Base-by-base conservation (phyloP, 1,284 basidiomycete genomes). In the Papiliotrema terrestris region DNA sequence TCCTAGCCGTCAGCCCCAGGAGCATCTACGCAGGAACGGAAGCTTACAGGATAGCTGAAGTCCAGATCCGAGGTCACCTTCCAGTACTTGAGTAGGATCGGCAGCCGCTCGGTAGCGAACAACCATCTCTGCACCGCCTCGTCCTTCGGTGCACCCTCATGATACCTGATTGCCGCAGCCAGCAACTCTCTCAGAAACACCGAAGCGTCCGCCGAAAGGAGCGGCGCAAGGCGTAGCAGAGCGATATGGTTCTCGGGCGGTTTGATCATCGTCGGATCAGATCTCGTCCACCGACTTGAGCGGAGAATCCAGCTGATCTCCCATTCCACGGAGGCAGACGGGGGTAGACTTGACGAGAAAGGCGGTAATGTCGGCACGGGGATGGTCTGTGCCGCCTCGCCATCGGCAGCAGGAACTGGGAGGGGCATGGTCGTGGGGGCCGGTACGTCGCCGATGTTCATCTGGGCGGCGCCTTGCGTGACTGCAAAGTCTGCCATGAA, bases 401-500 rank as follows among this genome's bases (percentile, higher is more conserved):
- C n/a, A 8, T 8, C 23, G 23, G 22, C 8, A 4, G 25, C 17
- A 19, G 23, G 20, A n/a, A 20, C 17, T 5, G n/a, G 17, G 26
- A 22, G 6, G 13, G 35, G 15, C 6, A 32, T 32, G 11, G 29
- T 11, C 5, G 23, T 29, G 15, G 38, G 22, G 6, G 35, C 13
- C 3, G 43, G 51, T 14, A 17, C 20, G 17, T 19, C 37, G 17
- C 29, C 14, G 26, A 42, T n/a, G 19, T 22, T 26, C n/a, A 37
- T 23, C 26, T 22, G 36, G 20, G 52, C 43, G 8, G 45, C 45
- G 19, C 49, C 54, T 38, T 61, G 57, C 32, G 62, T 56, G 14
- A 61, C 55, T 29, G 67, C 62, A 29, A 71, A 45, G 56, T 73
- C 73, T 2, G 65, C 67, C 67, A 73, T 73, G 17, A 74, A 49